Base-by-base conservation (phyloP, 164 flowering plant species). In the Dillenia turbinata region DNA sequence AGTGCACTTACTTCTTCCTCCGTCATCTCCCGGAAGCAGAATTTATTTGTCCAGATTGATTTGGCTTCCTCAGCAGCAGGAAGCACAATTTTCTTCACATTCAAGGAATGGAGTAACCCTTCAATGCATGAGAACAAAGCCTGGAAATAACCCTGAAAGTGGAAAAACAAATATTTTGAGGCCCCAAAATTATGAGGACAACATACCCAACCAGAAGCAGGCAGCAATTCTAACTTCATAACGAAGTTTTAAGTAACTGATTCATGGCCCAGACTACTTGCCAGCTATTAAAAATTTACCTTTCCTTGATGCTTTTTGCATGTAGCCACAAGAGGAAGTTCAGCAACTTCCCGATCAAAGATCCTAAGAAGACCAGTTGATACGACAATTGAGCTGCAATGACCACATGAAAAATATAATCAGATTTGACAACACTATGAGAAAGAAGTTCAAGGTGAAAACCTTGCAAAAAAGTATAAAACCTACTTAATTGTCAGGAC, bases 21-120 rank as follows among this genome's bases (percentile, higher is more conserved):
- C 1, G 78, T 75, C 82, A 92, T 85, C 81, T 79, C 85, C 54
- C 61, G 73, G 72, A 94, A 94, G 52, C 93, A 93, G 64, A 89
- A 84, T 70, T 79, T 91, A 33, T 81, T 82, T 2, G 84, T 85
- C 97, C 97, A 94, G 59, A 91, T 88, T 11, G 90, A 75, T 73
- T 86, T 84, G 40, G 97, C 99, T 49, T 88, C 90, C 72, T 88
- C 96, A 60, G 97, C 89, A 22, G 99, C 96, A 54, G 99, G 99
- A 24, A 94, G 92, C 62, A 94, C 87, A 61, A 94, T 57, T 40
- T 77, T 85, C 68, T 79, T 81, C 73, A 94, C 96, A 33, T 80
- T 77, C 77, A 91, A 60, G 52, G 73, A 76, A 52, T 63, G 52
- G 13, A 94, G 75, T 14, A 94, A 70, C 64, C 74, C 72, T 82